Percentiles rank a stretch among this genome's conserved stretches.
Conservation (phyloP, 768 basidiomycete species). For the Basidioascus undulatus region DNA sequence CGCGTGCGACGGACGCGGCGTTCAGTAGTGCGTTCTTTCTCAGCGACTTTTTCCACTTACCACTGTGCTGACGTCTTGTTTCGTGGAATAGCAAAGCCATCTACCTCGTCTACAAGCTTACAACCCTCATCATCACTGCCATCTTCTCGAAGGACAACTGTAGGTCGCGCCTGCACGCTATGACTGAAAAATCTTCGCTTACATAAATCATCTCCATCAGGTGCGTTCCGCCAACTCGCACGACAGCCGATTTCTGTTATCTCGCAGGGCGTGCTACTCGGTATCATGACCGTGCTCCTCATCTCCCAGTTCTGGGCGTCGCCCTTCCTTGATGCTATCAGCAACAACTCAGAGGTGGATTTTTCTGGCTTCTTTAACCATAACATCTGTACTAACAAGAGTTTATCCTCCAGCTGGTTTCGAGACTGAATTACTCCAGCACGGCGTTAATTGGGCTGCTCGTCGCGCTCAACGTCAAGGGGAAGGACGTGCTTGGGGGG, state of each 20-base stretch:
- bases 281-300: conserved; percentile 35
- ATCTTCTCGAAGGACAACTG: conserved; percentile 44
- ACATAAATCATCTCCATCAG: too few relatives aligned
- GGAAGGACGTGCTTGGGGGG: conserved; percentile 29
- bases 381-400: conserved; percentile 21
- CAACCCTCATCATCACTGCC: conserved; percentile 37
- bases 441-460: conserved; percentile 38
- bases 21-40: too few relatives aligned
- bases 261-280: conserved; percentile 20
- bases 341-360: conserved; percentile 38
- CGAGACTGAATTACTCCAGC: conserved; percentile 40
- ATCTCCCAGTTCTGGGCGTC: conserved; percentile 32
- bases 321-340: conserved; percentile 44
- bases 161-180: too few relatives aligned
- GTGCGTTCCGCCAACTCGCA: conserved; percentile 35
- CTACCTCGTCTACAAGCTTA: conserved; percentile 46
- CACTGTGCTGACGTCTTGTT: not conserved
- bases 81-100: conserved; percentile 28
- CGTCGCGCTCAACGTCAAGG: conserved; percentile 35
- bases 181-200: too few relatives aligned
- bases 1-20: too few relatives aligned
- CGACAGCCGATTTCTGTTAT: conserved; percentile 29
- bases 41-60: not conserved
- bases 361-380: not conserved
- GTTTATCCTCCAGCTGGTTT: too few relatives aligned